Evolutionary conservation across 306 rosid genomes (phyloP).

Genomic region (Cicer cuneatum): DNA sequence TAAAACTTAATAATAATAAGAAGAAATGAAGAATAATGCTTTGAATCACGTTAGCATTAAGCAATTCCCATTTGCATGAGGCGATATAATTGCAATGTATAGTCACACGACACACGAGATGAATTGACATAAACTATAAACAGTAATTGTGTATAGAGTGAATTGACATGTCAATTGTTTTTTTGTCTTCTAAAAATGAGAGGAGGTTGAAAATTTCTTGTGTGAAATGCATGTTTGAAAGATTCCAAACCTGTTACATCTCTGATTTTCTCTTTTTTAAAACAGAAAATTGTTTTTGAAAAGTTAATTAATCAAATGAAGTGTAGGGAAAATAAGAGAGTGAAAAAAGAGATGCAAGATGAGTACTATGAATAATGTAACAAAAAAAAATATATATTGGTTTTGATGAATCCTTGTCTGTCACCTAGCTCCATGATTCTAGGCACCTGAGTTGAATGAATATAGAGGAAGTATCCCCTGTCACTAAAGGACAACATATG

Average conservation of each 20-base stretch:
- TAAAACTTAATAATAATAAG: no score
- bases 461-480: constrained; percentile 40
- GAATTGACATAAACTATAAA: not conserved
- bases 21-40: not conserved
- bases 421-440: constrained; percentile 16
- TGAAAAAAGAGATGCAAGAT: not conserved
- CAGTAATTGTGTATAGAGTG: not conserved
- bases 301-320: not conserved
- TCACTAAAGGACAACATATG: constrained; percentile 44
- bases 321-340: not conserved
- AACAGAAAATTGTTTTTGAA: no score
- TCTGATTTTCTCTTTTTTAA: no score
- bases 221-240: not conserved
- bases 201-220: not conserved
- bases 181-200: not conserved
- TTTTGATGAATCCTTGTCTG: not conserved
- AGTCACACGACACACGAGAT: no score
- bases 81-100: no score
- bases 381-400: not conserved
- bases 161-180: not conserved
- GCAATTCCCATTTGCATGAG: not conserved
- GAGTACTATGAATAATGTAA: not conserved
- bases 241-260: no score
- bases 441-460: constrained; percentile 46
- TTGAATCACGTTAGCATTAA: not conserved